Conservation (phyloP, 768 basidiomycete species). For the Paxillus involutus region DNA sequence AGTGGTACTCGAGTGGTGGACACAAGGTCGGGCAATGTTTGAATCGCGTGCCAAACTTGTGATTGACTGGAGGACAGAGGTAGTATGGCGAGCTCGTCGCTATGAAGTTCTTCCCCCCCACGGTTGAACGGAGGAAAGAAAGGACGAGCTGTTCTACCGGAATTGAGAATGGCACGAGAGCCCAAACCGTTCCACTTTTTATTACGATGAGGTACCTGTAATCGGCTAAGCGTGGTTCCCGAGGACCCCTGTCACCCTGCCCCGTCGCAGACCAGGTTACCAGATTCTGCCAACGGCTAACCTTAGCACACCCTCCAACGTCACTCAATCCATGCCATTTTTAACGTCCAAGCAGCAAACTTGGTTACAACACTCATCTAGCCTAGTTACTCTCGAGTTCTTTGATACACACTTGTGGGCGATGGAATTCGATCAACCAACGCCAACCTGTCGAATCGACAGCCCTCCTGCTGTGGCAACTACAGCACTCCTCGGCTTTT, state of each 20-base stretch:
- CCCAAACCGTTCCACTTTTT: conserved; percentile 28
- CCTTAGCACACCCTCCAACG: too few species aligned
- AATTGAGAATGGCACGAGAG: conserved; percentile 10
- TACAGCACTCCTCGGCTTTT: too few species aligned
- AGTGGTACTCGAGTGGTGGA: too few species aligned
- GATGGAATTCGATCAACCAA: too few species aligned
- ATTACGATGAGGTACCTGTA: conserved; percentile 5
- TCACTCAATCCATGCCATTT: background rate
- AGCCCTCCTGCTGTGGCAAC: too few species aligned
- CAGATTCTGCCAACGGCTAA: too few species aligned
- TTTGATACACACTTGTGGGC: too few species aligned
- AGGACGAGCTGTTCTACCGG: background rate
- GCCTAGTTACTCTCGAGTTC: too few species aligned
- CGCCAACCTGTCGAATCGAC: too few species aligned
- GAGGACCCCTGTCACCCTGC: conserved; percentile 25
- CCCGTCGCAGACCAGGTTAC: too few species aligned
- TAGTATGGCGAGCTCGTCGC: conserved; percentile 1
- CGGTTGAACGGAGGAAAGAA: background rate
- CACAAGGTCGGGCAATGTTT: background rate
- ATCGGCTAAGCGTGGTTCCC: conserved; percentile 15
- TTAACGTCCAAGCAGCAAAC: too few species aligned
- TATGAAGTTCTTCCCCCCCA: background rate
- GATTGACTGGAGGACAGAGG: background rate
- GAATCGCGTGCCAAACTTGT: background rate
- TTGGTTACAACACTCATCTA: too few species aligned